These are phyloP conservation scores for Infundibulicybe gibba DNA, from an alignment of 768 basidiomycete genomes.

Conservation along the genomic window DNA sequence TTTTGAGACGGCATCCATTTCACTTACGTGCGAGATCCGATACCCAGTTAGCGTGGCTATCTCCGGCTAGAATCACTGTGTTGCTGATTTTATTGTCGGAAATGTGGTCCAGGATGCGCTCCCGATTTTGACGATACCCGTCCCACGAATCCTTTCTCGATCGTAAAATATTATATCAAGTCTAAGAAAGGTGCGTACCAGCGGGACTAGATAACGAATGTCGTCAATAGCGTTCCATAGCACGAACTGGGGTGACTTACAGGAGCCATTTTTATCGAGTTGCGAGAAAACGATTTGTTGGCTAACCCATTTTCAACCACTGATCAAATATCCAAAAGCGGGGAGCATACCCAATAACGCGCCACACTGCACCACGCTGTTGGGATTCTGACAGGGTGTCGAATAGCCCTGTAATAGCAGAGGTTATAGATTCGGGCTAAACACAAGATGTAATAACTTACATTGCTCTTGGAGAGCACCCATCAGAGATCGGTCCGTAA, in stretches of 20 bases:
- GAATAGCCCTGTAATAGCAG: slow-evolving; percentile 36
- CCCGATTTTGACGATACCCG: slow-evolving; percentile 54
- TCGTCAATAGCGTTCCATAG: no score
- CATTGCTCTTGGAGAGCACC: slow-evolving; percentile 53
- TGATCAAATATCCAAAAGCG: not conserved
- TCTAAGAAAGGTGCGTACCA: not conserved
- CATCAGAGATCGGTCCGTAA: slow-evolving; percentile 48
- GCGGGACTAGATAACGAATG: not conserved
- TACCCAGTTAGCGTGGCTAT: slow-evolving; percentile 62
- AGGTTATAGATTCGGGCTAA: not conserved
- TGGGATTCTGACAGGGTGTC: slow-evolving; percentile 44
- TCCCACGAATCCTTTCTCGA: slow-evolving; percentile 49
- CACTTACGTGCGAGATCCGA: slow-evolving; percentile 50
- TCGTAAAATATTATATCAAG: slow-evolving; percentile 18
- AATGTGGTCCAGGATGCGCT: slow-evolving; percentile 47
- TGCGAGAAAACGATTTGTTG: slow-evolving; percentile 58
- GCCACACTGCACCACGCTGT: slow-evolving; percentile 47
- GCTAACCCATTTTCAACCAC: slow-evolving; percentile 15
- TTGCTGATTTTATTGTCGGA: slow-evolving; percentile 48
- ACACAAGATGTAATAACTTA: slow-evolving; percentile 12
- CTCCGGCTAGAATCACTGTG: slow-evolving; percentile 54
- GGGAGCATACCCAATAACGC: slow-evolving; percentile 41
- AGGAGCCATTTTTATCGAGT: slow-evolving; percentile 31
- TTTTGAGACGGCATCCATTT: no score
- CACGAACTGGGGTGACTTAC: slow-evolving; percentile 17